Evolutionary conservation across 73 alveolate species (phyloP).

Genomic region (Diophrys sp.): DNA sequence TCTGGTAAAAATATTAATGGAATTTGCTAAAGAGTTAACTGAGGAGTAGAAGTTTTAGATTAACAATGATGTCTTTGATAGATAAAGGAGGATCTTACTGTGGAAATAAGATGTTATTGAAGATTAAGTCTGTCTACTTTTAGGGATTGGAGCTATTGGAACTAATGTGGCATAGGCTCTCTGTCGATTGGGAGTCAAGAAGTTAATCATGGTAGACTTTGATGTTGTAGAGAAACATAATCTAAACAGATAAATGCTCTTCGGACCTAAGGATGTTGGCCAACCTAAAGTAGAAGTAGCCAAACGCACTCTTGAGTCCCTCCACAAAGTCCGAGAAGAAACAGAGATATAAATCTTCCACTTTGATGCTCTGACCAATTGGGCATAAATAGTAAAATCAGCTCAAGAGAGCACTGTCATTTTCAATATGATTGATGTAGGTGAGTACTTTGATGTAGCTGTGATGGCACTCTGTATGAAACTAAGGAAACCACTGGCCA

Average conservation of each 20-base stretch:
- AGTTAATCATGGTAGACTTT: constrained; percentile 60
- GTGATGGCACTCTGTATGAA: constrained; percentile 57
- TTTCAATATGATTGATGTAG: constrained; percentile 83
- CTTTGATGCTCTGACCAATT: constrained; percentile 58
- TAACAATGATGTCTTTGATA: constrained; percentile 29
- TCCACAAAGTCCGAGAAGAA: constrained; percentile 41
- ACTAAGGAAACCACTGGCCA: constrained; percentile 54
- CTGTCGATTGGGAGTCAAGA: constrained; percentile 73
- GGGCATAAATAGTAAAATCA: constrained; percentile 65
- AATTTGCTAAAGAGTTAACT: not conserved
- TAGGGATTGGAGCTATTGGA: constrained; percentile 85
- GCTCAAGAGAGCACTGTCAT: constrained; percentile 63
- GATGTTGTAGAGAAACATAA: constrained; percentile 76
- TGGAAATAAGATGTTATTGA: constrained; percentile 23
- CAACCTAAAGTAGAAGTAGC: constrained; percentile 65
- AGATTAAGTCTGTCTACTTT: constrained; percentile 31
- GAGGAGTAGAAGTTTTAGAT: not conserved
- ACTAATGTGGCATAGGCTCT: constrained; percentile 59
- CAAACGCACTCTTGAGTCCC: constrained; percentile 33
- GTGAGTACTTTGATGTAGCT: constrained; percentile 86
- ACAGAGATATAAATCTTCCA: constrained; percentile 55
- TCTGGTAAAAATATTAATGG: not conserved
- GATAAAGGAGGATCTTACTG: constrained; percentile 19
- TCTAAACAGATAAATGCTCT: constrained; percentile 68
- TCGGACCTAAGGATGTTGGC: constrained; percentile 65